Evolutionary conservation across 2,329 filamentous ascomycete species (phyloP).

Genomic region (Hortaea sp.): DNA sequence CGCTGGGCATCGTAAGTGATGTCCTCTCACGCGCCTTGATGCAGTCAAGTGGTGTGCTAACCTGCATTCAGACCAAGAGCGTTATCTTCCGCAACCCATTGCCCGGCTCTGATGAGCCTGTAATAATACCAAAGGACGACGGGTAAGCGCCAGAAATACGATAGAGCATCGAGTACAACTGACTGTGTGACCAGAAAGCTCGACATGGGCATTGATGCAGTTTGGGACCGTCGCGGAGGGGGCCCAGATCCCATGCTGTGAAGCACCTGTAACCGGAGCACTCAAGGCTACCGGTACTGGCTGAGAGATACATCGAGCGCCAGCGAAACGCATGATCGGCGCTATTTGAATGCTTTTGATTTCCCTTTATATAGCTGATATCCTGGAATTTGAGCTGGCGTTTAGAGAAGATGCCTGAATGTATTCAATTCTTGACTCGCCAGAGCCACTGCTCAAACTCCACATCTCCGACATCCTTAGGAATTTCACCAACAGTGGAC

Average conservation of each 20-base stretch:
- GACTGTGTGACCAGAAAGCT: conserved; percentile 1
- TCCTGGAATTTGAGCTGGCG: too few relatives aligned
- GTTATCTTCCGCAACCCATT: conserved; percentile 2
- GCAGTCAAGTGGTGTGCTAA: neutral
- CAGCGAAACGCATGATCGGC: too few relatives aligned
- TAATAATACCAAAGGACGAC: conserved; percentile 2
- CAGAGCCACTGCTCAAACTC: neutral
- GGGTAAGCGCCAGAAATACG: neutral
- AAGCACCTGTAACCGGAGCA: neutral
- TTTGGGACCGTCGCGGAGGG: conserved; percentile 3
- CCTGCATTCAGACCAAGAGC: conserved; percentile 2
- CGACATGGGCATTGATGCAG: conserved; percentile 4
- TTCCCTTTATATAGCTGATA: too few relatives aligned
- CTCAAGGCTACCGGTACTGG: neutral
- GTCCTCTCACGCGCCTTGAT: neutral
- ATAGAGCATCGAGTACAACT: neutral
- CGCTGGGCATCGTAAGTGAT: conserved; percentile 2
- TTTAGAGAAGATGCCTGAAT: too few relatives aligned
- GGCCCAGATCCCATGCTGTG: conserved; percentile 3
- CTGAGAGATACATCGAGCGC: neutral
- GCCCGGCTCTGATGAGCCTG: neutral
- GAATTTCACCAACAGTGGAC: conserved; percentile 8
- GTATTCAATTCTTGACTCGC: neutral
- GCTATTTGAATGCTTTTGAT: too few relatives aligned
- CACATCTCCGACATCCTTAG: neutral